phyloP scores from a whole-genome alignment of 176 grass and related monocot genomes.

The Carex littledalei region DNA sequence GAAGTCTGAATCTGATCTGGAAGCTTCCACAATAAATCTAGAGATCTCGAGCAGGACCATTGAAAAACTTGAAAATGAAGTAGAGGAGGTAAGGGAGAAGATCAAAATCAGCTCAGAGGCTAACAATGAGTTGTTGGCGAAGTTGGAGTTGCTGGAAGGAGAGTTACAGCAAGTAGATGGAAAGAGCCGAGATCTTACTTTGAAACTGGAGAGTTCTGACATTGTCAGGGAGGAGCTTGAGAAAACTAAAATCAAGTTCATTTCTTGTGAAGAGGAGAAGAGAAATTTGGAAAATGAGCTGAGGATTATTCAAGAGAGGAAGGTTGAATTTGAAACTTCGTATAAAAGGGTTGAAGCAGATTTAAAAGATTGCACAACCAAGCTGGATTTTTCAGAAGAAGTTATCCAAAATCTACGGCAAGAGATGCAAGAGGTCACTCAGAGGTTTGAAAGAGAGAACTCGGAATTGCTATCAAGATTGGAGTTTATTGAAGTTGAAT shows the following conservation, averaged over 20 bases:
- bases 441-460: constrained; percentile 15
- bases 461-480: constrained; percentile 23
- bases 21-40: constrained; percentile 5
- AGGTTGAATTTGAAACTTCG: constrained; percentile 13
- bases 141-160: constrained; percentile 20
- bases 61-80: constrained; percentile 19
- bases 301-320: constrained; percentile 37
- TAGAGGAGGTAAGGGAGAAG: constrained; percentile 13
- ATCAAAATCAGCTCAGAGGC: constrained; percentile 2
- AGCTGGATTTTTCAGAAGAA: constrained; percentile 18
- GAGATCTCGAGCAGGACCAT: constrained; percentile 12
- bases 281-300: constrained; percentile 61
- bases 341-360: constrained; percentile 4
- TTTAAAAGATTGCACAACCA: constrained; percentile 6
- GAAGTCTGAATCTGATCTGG: constrained; percentile 16
- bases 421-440: neutral
- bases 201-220: constrained; percentile 27
- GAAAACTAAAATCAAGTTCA: constrained; percentile 17
- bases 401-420: neutral
- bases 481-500: constrained; percentile 20
- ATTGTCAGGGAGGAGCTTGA: constrained; percentile 28
- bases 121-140: neutral
- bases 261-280: constrained; percentile 36
- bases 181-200: constrained; percentile 6
- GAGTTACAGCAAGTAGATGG: constrained; percentile 18